Conservation (phyloP, 371 early-diverging fungal genomes). For the Parasitella parasitica region DNA sequence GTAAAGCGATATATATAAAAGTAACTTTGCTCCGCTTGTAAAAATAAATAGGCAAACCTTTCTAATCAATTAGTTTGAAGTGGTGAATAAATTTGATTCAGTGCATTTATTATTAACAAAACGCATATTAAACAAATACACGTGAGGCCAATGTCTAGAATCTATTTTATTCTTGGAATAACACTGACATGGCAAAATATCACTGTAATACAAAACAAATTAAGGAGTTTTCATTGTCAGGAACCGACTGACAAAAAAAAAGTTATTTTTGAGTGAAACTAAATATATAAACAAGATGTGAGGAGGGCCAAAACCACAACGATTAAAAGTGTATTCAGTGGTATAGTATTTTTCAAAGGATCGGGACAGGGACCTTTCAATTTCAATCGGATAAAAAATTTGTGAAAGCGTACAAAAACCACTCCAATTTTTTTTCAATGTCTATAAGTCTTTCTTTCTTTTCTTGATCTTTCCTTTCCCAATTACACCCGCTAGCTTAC, state of each 20-base stretch:
- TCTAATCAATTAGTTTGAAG: too few relatives aligned
- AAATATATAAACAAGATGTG: neutral
- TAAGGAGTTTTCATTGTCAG: neutral
- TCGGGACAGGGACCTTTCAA: conserved; percentile 8
- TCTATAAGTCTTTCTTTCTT: neutral
- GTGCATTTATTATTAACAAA: neutral
- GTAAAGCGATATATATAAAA: neutral
- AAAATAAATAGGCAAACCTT: too few relatives aligned
- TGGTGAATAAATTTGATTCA: neutral
- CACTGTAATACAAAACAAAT: neutral
- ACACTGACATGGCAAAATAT: too few relatives aligned
- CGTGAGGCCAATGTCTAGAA: neutral
- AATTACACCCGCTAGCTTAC: neutral
- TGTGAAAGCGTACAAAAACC: neutral
- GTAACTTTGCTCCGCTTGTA: neutral
- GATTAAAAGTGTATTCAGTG: neutral
- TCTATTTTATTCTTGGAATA: neutral
- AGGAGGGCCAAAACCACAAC: neutral
- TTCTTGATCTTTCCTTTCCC: neutral
- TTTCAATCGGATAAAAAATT: conserved; percentile 1
- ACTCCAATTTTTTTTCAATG: neutral
- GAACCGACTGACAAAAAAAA: neutral
- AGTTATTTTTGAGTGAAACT: neutral
- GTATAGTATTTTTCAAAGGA: neutral
- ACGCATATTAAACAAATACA: neutral